Evolutionary conservation across 305 asterid genomes (phyloP).

Genomic region (Solanum chacoense): DNA sequence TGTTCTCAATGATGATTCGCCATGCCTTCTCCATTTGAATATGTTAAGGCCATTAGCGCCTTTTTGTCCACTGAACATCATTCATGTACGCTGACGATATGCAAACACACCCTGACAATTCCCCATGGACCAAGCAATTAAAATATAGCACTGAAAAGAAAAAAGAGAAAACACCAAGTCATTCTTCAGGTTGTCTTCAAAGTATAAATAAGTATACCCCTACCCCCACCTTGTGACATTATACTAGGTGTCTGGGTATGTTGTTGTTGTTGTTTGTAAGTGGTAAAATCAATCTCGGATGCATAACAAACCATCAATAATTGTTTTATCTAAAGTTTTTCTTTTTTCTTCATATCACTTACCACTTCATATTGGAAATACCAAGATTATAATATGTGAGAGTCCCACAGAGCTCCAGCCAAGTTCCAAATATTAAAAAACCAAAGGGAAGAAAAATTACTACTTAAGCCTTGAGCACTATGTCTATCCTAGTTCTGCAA

Average conservation of each 20-base stretch:
- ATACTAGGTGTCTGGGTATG: background rate
- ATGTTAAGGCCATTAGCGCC: constrained; percentile 47
- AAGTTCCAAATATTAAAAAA: background rate
- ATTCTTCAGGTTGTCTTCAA: background rate
- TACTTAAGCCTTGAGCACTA: background rate
- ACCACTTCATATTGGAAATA: background rate
- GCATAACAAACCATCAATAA: background rate
- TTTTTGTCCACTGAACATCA: constrained; percentile 79
- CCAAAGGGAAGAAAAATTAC: background rate
- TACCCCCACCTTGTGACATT: background rate
- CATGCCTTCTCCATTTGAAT: constrained; percentile 56
- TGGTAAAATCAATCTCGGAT: background rate
- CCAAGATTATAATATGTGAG: background rate
- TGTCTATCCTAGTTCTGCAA: background rate
- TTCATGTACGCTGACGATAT: constrained; percentile 37
- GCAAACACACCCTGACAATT: constrained; percentile 46
- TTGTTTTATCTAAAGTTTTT: background rate
- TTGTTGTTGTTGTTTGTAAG: background rate
- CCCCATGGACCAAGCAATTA: constrained; percentile 27
- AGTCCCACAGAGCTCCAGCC: background rate
- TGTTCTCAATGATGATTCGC: constrained; percentile 47
- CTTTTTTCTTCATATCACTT: background rate
- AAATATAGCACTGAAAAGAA: constrained; percentile 31
- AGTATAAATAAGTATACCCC: background rate
- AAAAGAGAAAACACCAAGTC: background rate